Conservation (phyloP, 2,329 filamentous ascomycete genomes). For the Nothophoma quercina region DNA sequence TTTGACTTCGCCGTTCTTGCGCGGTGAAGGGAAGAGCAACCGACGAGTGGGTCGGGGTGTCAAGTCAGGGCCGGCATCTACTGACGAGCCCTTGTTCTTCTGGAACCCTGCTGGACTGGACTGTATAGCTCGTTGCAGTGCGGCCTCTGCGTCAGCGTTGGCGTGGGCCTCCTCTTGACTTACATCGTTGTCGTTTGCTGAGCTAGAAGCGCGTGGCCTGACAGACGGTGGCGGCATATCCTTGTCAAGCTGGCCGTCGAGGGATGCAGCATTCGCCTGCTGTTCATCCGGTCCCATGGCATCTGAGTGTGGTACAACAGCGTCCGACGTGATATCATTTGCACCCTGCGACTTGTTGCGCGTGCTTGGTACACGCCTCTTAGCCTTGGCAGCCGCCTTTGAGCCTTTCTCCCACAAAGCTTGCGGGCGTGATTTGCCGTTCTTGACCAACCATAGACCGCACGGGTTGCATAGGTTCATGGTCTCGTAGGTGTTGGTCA, state of each 20-base stretch:
- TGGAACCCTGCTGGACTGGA: constrained; percentile 66
- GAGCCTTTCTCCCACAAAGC: constrained; percentile 74
- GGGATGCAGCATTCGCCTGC: constrained; percentile 9
- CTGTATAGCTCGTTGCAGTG: constrained; percentile 63
- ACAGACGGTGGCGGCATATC: constrained; percentile 23
- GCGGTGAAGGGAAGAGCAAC: constrained; percentile 78
- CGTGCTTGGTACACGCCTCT: constrained; percentile 41
- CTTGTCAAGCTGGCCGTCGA: constrained; percentile 22
- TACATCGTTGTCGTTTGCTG: background rate
- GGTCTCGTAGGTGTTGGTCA: constrained; percentile 66
- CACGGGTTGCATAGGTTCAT: constrained; percentile 92
- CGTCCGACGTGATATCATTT: constrained; percentile 53
- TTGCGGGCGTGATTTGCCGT: constrained; percentile 80
- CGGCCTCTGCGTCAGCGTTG: constrained; percentile 41
- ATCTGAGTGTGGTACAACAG: constrained; percentile 37
- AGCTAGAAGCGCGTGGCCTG: constrained; percentile 2
- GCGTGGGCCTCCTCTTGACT: constrained; percentile 1
- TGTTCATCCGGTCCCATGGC: constrained; percentile 25
- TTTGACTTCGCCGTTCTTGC: constrained; percentile 69
- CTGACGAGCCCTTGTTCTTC: constrained; percentile 56
- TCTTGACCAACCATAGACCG: constrained; percentile 93
- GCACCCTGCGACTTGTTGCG: constrained; percentile 53
- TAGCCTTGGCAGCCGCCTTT: constrained; percentile 51
- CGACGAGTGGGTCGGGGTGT: constrained; percentile 72
- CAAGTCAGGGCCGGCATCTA: constrained; percentile 59